Conservation (phyloP, 2,329 filamentous ascomycete species). For the Penicillium sp. region DNA sequence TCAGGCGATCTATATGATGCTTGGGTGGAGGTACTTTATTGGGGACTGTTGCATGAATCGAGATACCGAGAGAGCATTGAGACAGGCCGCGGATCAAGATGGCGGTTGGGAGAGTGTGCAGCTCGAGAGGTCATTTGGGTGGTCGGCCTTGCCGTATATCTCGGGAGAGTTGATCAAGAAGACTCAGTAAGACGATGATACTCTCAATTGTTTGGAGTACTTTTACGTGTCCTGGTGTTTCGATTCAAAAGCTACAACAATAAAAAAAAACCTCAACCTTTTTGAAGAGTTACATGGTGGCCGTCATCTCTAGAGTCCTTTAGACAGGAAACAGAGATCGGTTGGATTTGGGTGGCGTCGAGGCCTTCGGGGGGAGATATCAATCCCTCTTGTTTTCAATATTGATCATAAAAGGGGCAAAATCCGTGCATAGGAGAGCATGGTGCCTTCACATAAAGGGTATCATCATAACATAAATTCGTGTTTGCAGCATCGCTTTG, state of each 20-base stretch:
- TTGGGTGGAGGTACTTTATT: conserved; percentile 50
- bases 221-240: not conserved
- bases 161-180: conserved; percentile 39
- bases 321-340: too few relatives aligned
- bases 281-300: too few relatives aligned
- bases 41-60: conserved; percentile 48
- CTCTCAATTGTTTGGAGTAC: too few relatives aligned
- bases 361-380: too few relatives aligned
- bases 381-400: too few relatives aligned
- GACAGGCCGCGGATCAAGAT: conserved; percentile 36
- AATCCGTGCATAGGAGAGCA: not conserved
- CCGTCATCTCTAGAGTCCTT: too few relatives aligned
- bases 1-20: conserved; percentile 42
- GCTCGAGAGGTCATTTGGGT: conserved; percentile 38
- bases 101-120: conserved; percentile 46
- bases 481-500: not conserved
- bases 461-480: not conserved
- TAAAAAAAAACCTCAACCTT: too few relatives aligned
- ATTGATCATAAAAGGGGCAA: not conserved
- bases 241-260: too few relatives aligned
- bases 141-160: conserved; percentile 37
- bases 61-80: conserved; percentile 43
- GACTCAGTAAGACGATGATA: not conserved
- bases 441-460: not conserved
- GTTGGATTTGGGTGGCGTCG: too few relatives aligned